Conservation (phyloP, 1,139 yeast species). For the Magnusiomyces clavatus region DNA sequence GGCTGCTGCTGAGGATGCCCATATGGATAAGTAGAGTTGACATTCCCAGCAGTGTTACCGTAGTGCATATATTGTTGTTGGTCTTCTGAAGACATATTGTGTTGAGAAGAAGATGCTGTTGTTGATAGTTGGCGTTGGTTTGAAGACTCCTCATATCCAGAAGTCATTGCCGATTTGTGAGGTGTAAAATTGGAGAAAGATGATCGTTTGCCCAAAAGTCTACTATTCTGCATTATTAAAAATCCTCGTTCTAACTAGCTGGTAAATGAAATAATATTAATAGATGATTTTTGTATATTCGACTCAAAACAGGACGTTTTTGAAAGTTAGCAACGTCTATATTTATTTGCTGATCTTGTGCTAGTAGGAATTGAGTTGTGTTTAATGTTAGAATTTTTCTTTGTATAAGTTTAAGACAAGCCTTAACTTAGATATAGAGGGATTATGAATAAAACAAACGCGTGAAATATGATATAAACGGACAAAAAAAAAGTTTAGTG, state of each 20-base stretch:
- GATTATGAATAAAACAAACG: too few relatives aligned
- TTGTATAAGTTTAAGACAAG: too few relatives aligned
- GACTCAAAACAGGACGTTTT: too few relatives aligned
- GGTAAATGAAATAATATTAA: not conserved
- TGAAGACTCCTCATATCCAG: not conserved
- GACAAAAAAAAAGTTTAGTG: too few relatives aligned
- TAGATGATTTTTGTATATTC: not conserved
- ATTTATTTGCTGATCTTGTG: too few relatives aligned
- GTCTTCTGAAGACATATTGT: not conserved
- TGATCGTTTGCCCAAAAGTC: constrained; percentile 8
- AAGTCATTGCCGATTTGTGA: not conserved
- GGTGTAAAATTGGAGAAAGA: constrained; percentile 12
- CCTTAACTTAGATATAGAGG: too few relatives aligned
- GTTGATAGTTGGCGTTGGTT: constrained; percentile 1
- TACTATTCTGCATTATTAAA: constrained; percentile 6
- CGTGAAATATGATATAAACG: too few relatives aligned
- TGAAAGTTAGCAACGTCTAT: too few relatives aligned
- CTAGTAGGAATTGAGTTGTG: too few relatives aligned
- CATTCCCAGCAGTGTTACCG: not conserved
- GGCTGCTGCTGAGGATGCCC: not conserved
- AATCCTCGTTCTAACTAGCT: not conserved
- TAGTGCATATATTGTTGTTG: not conserved
- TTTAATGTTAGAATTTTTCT: too few relatives aligned
- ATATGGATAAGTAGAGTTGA: not conserved
- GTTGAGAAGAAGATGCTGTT: constrained; percentile 4